Evolutionary conservation across 345 rosid species (phyloP), one percentile per base, ranked within the genome.

Genomic region (Limnanthes douglasii): DNA sequence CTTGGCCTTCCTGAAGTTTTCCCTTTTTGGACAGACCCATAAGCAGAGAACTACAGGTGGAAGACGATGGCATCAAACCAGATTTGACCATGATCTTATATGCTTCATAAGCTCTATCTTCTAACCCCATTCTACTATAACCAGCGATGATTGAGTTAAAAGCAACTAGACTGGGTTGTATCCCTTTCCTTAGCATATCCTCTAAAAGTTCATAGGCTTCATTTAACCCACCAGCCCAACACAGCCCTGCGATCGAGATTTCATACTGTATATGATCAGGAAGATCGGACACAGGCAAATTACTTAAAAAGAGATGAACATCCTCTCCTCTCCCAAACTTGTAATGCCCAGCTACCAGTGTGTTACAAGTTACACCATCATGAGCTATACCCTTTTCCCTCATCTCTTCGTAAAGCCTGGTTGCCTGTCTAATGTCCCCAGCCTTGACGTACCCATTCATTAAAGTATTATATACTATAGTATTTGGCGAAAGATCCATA

Each of bases 381-480:
- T 86, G 82, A 26, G 66, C 38, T 40, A 80, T 26, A 33, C 71
- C 73, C 41, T 51, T 62, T 21, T 27, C 39, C 47, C 28, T 54
- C 93, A 80, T 72, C 53, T 72, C 86, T 31, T 62, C 58, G 11
- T 60, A 80, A 20, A 80, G 50, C 49, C 53, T 31, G 31, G 52
- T 64, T 13, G 86, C 86, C 43, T 65, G 68, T 53, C 36, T 50
- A 40, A 72, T 42, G 37, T 72, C 70, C 63, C 61, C 60, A 5
- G 82, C 70, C 58, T 80, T 80, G 34, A 75, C 67, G 46, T 72
- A 72, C 6, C 93, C 86, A 51, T 65, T 64, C 48, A 80, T 62
- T 48, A 80, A 50, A 43, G 79, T 37, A 37, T 80, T 80, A 54
- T 54, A 80, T 6, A 61, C 51, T n/a, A 37, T 21, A 39, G 53